Base-by-base conservation (phyloP, 768 basidiomycete genomes). In the Pholiota conissans region DNA sequence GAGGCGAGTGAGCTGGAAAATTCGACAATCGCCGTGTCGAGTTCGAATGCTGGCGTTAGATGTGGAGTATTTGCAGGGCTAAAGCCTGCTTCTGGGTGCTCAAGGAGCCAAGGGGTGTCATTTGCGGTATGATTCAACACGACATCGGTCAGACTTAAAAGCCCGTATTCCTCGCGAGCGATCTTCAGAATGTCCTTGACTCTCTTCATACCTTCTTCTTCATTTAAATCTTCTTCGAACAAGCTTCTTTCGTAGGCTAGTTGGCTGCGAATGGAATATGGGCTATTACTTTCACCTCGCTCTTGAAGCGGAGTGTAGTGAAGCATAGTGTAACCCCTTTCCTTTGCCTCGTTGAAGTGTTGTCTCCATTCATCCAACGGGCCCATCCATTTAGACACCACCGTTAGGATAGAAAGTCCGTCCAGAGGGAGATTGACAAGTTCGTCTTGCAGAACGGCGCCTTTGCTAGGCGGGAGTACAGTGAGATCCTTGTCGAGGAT, bases 311-410 rank as follows among this genome's bases (percentile, higher is more conserved):
- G 97, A 0, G 96, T 91, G 79, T 90, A 99, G 68, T 99, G 97
- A 40, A 99, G 76, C 93, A 98, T 97, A 51, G 95, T 99, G 77
- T 99, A 99, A 0, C 97, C 96, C 48, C 96, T 80, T 52, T 91
- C 81, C 52, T 86, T 84, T 10, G 93, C 91, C 73, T 95, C 93
- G 49, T 82, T 79, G 62, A 97, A 91, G 68, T 92, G 85, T 3
- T 80, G 78, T 42, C 74, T 78, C 97, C 97, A 98, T 28, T 86
- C 77, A 10, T 76, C 71, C 32, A 93, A 72, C 1, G 89, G 81
- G 1, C 95, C 96, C 93, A 98, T 97, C 97, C 97, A 99, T 71
- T 99, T 99, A 1, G 95, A 96, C 45, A 99, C 87, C 35, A 96
- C 80, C 4, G 92, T 95, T 55, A 98, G 77, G 66, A 98, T 88